A percentile compares a stretch with the other conserved stretches of the same genome.
Evolutionary conservation across 768 basidiomycete species (phyloP).

Genomic region (Boletus fagicola): DNA sequence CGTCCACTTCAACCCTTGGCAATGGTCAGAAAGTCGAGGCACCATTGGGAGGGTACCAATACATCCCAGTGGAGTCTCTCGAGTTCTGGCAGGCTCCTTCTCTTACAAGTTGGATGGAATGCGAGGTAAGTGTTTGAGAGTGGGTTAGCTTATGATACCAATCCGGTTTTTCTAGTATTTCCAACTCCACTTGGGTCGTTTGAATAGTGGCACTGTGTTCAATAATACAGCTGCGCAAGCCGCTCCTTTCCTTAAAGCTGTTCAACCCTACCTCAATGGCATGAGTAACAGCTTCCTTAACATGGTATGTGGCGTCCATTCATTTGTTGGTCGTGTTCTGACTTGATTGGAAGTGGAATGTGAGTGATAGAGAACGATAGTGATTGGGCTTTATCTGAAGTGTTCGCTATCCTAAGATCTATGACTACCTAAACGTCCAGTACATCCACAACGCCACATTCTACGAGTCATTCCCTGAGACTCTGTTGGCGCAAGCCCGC

Average conservation of each 20-base stretch:
- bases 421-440: constrained; percentile 73
- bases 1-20: constrained; percentile 67
- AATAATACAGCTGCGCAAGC: constrained; percentile 54
- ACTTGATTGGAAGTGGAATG: constrained; percentile 60
- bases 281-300: constrained; percentile 63
- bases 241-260: constrained; percentile 59
- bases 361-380: constrained; percentile 35
- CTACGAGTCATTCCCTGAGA: constrained; percentile 66
- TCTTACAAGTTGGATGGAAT: constrained; percentile 75
- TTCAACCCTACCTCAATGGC: constrained; percentile 67
- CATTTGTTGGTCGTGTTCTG: constrained; percentile 5
- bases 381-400: neutral
- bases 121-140: constrained; percentile 37
- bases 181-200: constrained; percentile 23
- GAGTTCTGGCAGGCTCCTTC: constrained; percentile 59
- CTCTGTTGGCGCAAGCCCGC: constrained; percentile 67
- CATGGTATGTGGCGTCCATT: constrained; percentile 45
- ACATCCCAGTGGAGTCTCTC: constrained; percentile 60
- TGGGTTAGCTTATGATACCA: neutral
- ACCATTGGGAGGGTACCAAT: constrained; percentile 85
- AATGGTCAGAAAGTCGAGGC: constrained; percentile 67
- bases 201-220: constrained; percentile 41
- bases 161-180: constrained; percentile 24
- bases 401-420: constrained; percentile 45
- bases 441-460: constrained; percentile 80